Conservation (phyloP, 164 flowering plant genomes). For the Hamamelis virginiana region DNA sequence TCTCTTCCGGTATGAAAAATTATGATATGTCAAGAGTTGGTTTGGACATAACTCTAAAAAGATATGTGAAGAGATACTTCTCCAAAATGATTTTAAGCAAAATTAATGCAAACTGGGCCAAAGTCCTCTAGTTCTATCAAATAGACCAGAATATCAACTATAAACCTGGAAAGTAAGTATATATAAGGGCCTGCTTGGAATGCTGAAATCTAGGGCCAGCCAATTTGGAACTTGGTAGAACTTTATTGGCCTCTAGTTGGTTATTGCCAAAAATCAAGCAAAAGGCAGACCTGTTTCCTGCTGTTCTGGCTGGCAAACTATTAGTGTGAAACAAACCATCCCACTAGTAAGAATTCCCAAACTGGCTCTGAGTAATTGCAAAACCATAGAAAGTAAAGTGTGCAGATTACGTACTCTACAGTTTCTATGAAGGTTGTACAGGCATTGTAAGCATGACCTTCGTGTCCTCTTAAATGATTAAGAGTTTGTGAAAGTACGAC, state of each 20-base stretch:
- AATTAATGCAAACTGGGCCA: no score
- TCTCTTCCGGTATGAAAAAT: no score
- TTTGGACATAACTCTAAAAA: no score
- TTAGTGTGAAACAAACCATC: background rate
- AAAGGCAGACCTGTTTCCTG: background rate
- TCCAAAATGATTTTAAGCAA: no score
- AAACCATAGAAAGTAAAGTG: background rate
- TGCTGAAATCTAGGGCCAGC: background rate
- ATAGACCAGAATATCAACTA: background rate
- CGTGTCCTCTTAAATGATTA: conserved; percentile 55
- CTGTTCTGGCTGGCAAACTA: background rate
- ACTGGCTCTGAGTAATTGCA: background rate
- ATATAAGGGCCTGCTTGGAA: background rate
- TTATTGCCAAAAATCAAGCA: background rate
- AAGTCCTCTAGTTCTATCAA: background rate
- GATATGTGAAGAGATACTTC: no score
- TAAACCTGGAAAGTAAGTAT: background rate
- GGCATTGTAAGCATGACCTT: conserved; percentile 37
- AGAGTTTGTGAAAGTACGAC: conserved; percentile 77
- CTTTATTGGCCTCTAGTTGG: no score
- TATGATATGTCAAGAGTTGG: no score
- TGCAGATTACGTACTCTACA: conserved; percentile 56
- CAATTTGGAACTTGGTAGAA: background rate
- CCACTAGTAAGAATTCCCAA: background rate
- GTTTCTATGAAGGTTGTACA: conserved; percentile 78